phyloP scores from a whole-genome alignment of 805 yeast species.

The Gaillardinia entomophila region DNA sequence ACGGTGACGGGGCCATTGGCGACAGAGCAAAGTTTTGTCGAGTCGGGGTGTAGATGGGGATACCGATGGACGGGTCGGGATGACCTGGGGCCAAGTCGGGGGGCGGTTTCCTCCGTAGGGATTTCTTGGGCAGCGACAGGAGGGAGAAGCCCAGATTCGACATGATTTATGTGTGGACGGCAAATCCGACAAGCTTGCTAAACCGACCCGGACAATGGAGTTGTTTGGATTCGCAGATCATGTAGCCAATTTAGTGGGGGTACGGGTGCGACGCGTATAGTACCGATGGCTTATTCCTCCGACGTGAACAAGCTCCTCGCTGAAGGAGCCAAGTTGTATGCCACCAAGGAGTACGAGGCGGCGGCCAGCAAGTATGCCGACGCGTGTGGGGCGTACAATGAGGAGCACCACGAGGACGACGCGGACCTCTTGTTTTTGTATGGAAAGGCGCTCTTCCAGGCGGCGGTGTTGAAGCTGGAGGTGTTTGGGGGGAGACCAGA shows the following conservation, averaged over 20 bases:
- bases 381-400: constrained; percentile 57
- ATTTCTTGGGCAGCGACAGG: constrained; percentile 6
- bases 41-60: neutral
- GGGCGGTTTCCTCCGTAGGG: constrained; percentile 23
- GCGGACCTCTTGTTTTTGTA: constrained; percentile 70
- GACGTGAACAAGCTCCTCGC: constrained; percentile 46
- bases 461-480: constrained; percentile 69
- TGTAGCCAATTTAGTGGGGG: neutral
- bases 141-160: too few species aligned
- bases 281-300: constrained; percentile 23
- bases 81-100: constrained; percentile 4
- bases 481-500: constrained; percentile 49
- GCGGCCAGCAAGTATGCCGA: constrained; percentile 68
- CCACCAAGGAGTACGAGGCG: constrained; percentile 57
- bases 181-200: too few species aligned
- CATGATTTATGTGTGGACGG: too few species aligned
- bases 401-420: constrained; percentile 52
- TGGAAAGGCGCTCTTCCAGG: constrained; percentile 74
- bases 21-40: too few species aligned
- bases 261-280: neutral
- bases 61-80: neutral
- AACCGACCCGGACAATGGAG: neutral
- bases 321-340: constrained; percentile 60
- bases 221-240: neutral
- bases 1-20: too few species aligned